Base-by-base conservation (phyloP, 306 rosid species). In the Purshia tridentata region DNA sequence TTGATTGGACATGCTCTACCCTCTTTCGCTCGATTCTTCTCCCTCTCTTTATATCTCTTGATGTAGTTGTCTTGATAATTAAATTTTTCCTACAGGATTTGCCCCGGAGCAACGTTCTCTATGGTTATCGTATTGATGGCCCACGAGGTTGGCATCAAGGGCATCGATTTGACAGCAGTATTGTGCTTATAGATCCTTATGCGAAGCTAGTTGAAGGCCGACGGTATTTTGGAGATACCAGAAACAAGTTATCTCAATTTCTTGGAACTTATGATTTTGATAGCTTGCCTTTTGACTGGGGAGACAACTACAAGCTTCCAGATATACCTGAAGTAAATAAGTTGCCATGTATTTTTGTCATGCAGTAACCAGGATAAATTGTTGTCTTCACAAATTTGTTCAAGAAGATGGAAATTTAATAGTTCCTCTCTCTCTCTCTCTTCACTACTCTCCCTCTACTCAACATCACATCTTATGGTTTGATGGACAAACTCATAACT, bases 171-270 rank as follows among this genome's bases (percentile, higher is more conserved):
- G 99, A 91, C 77, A 78, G 79, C 73, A 84, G 88, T 61, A 60
- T 78, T 75, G 87, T 94, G 86, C 90, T 91, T 75, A 65, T 94
- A 72, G 99, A 94, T 87, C 97, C 99, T 57, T 94, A 94, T 67
- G 93, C 97, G 48, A 94, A 94, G 82, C 85, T 94, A 49, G 87
- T 91, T 72, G 96, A 91, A 53, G 99, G 99, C 49, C 91, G 99
- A 23, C 82, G 87, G 72, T 77, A 67, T 80, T 94, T 94, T 81
- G 97, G 97, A 83, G 89, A 92, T 84, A 72, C 69, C 61, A 81
- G 82, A 69, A 62, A 73, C 77, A 88, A 86, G 76, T 77, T 85
- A 56, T 85, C 89, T 37, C 79, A 81, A 71, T 91, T 91, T 84
- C 89, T 88, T 18, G 97, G 99, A 54, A 88, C 96, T 55, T 94